A percentile compares a stretch with the other conserved stretches of the same genome.
phyloP scores from a whole-genome alignment of 305 asterid genomes.

The Petunia hybrid region DNA sequence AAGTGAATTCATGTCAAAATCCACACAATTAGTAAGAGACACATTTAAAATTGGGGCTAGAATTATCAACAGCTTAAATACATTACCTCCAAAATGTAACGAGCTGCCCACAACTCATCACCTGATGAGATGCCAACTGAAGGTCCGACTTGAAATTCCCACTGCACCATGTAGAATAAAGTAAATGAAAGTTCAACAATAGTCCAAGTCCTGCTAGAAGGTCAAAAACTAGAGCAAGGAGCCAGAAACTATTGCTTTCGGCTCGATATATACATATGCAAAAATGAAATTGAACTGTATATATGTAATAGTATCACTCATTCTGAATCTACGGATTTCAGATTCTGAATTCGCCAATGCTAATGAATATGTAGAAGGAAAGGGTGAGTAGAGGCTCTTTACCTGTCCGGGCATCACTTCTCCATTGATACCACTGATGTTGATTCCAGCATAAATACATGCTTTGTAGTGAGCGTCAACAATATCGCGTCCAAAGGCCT shows the following conservation, averaged over 20 bases:
- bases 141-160: conserved; percentile 98
- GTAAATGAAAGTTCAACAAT: background rate
- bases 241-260: background rate
- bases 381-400: conserved; percentile 2
- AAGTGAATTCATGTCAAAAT: background rate
- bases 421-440: conserved; percentile 87
- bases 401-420: conserved; percentile 99
- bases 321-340: background rate
- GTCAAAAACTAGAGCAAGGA: background rate
- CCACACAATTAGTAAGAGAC: background rate
- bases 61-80: background rate
- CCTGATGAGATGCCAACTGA: conserved; percentile 79
- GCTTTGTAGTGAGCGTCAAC: conserved; percentile 96
- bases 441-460: conserved; percentile 80
- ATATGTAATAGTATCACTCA: background rate
- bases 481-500: conserved; percentile 86
- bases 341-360: background rate
- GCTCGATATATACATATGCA: background rate
- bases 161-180: conserved; percentile 42
- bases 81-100: conserved; percentile 85
- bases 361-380: background rate
- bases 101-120: conserved; percentile 88
- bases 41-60: background rate
- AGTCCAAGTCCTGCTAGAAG: background rate
- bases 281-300: background rate